Conservation (phyloP, 345 rosid genomes). For the Geranium brycei region DNA sequence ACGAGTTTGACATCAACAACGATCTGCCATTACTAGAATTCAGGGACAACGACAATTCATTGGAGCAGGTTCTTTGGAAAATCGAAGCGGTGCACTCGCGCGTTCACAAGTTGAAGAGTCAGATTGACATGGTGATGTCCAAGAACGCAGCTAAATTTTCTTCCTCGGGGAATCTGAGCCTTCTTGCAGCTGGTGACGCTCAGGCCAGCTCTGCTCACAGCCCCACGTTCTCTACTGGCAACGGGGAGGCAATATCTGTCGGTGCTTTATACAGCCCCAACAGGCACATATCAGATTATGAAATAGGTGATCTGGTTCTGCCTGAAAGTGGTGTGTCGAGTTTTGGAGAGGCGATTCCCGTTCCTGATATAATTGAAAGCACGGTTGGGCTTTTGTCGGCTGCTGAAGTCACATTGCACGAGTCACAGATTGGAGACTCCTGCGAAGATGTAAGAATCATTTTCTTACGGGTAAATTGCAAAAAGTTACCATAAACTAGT, state of each 20-base stretch:
- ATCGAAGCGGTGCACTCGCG: constrained; percentile 52
- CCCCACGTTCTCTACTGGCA: constrained; percentile 65
- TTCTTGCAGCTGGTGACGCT: constrained; percentile 47
- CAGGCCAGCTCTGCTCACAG: constrained; percentile 81
- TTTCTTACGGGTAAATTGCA: background rate
- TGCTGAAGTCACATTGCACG: constrained; percentile 63
- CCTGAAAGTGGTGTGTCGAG: constrained; percentile 55
- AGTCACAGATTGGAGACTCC: constrained; percentile 45
- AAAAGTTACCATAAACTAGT: too few species aligned
- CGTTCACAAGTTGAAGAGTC: constrained; percentile 51
- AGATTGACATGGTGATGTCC: constrained; percentile 47
- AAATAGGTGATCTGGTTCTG: constrained; percentile 44
- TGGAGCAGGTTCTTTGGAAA: constrained; percentile 7
- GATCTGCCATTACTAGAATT: background rate
- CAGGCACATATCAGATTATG: constrained; percentile 37
- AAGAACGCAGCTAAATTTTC: constrained; percentile 69
- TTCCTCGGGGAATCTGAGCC: constrained; percentile 79
- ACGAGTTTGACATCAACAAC: background rate
- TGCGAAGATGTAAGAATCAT: constrained; percentile 56
- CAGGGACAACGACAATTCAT: background rate
- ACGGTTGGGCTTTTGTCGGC: constrained; percentile 70
- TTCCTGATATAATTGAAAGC: constrained; percentile 90
- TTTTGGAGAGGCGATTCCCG: constrained; percentile 55
- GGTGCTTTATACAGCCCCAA: constrained; percentile 37
- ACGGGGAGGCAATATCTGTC: constrained; percentile 44